Conservation (phyloP, 1,139 yeast species). For the Pneumocystis oryctolagi region DNA sequence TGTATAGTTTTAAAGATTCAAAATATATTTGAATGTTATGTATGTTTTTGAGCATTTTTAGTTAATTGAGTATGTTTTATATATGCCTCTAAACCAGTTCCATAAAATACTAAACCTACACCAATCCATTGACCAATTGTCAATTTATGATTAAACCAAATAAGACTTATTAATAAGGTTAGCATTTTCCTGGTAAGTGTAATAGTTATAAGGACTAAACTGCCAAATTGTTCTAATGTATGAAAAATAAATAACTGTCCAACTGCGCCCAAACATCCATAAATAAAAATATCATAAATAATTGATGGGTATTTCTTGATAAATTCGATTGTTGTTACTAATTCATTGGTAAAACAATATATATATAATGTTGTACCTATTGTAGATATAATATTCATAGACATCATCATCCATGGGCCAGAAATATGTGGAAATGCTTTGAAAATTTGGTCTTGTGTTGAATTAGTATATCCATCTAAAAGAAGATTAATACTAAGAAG, state of each 20-base stretch:
- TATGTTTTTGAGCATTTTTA: neutral
- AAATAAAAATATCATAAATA: constrained; percentile 44
- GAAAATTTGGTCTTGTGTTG: constrained; percentile 80
- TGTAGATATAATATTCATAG: constrained; percentile 49
- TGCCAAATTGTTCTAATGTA: constrained; percentile 71
- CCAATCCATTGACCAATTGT: constrained; percentile 60
- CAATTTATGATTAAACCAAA: constrained; percentile 66
- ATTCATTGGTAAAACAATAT: constrained; percentile 33
- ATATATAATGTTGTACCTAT: constrained; percentile 29
- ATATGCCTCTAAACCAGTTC: constrained; percentile 56
- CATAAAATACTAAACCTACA: constrained; percentile 62
- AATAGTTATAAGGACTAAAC: constrained; percentile 72
- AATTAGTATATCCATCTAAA: constrained; percentile 81
- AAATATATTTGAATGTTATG: neutral
- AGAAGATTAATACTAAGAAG: constrained; percentile 51
- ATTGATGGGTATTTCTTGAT: constrained; percentile 37
- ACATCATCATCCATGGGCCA: constrained; percentile 81
- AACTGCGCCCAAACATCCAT: constrained; percentile 68
- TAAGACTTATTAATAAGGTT: constrained; percentile 79
- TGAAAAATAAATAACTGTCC: constrained; percentile 87
- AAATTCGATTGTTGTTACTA: constrained; percentile 33
- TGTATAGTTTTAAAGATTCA: neutral
- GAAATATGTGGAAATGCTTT: constrained; percentile 33
- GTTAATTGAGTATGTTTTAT: constrained; percentile 23
- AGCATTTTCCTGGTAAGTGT: constrained; percentile 94